These are phyloP conservation scores for Plasmodium falciparum DNA, from an alignment of 169 alveolate genomes.

Conservation along the genomic window DNA sequence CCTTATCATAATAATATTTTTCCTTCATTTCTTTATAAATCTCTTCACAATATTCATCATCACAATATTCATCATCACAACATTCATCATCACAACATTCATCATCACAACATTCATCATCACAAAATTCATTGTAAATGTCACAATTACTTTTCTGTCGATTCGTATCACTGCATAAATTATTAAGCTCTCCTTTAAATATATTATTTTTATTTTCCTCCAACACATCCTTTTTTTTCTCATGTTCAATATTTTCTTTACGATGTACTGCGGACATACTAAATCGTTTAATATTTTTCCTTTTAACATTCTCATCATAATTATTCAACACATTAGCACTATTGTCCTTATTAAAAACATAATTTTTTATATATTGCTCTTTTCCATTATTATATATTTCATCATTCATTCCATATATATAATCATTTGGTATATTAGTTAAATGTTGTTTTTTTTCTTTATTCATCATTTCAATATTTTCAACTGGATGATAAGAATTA, in stretches of 20 bases:
- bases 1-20: constrained; percentile 66
- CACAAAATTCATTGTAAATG: not conserved
- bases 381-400: constrained; percentile 65
- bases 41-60: constrained; percentile 58
- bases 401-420: constrained; percentile 74
- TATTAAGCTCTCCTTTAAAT: not conserved
- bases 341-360: constrained; percentile 30
- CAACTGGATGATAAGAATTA: constrained; percentile 31
- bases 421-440: constrained; percentile 56
- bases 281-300: constrained; percentile 44
- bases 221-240: not conserved
- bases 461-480: constrained; percentile 29
- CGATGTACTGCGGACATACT: constrained; percentile 49
- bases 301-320: constrained; percentile 55
- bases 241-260: constrained; percentile 13
- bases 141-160: constrained; percentile 9
- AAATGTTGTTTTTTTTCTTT: constrained; percentile 45
- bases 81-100: constrained; percentile 41
- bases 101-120: constrained; percentile 54
- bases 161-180: constrained; percentile 5
- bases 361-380: constrained; percentile 63
- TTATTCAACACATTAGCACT: constrained; percentile 36
- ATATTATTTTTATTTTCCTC: not conserved
- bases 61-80: constrained; percentile 30
- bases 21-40: constrained; percentile 59